Evolutionary conservation across 2,329 filamentous ascomycete species (phyloP).

Genomic region (Coleophoma cylindrospora): DNA sequence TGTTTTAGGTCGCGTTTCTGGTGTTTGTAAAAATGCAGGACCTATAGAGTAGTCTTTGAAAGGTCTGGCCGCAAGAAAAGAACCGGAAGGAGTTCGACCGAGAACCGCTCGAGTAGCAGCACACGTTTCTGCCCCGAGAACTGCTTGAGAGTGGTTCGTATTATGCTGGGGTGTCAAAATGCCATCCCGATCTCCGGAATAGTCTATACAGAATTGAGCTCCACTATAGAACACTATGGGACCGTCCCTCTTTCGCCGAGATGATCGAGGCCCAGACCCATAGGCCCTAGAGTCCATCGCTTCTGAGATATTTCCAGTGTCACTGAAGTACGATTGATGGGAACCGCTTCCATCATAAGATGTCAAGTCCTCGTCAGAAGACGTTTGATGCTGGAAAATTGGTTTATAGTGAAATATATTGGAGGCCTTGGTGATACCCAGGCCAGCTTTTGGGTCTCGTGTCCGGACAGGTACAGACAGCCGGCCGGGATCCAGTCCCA

Average conservation of each 20-base stretch:
- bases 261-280: constrained; percentile 17
- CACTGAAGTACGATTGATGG: background rate
- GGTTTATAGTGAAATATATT: constrained; percentile 41
- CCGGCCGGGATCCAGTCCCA: background rate
- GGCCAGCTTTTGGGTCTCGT: no score
- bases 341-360: constrained; percentile 45
- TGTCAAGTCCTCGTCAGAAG: constrained; percentile 34
- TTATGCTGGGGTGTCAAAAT: constrained; percentile 42
- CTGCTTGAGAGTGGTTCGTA: constrained; percentile 21
- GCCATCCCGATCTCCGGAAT: constrained; percentile 61
- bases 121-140: constrained; percentile 3
- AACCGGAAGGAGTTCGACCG: constrained; percentile 44
- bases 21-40: constrained; percentile 11
- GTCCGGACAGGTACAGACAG: background rate
- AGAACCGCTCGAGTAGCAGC: background rate
- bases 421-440: no score
- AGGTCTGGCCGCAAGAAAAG: constrained; percentile 42
- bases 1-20: constrained; percentile 14
- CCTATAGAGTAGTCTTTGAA: constrained; percentile 35
- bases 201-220: constrained; percentile 74
- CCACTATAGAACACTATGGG: constrained; percentile 82
- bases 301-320: background rate
- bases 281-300: background rate
- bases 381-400: constrained; percentile 48
- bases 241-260: constrained; percentile 58